Conservation (phyloP, 2,329 filamentous ascomycete species). For the Malbranchea cinnamomea region DNA sequence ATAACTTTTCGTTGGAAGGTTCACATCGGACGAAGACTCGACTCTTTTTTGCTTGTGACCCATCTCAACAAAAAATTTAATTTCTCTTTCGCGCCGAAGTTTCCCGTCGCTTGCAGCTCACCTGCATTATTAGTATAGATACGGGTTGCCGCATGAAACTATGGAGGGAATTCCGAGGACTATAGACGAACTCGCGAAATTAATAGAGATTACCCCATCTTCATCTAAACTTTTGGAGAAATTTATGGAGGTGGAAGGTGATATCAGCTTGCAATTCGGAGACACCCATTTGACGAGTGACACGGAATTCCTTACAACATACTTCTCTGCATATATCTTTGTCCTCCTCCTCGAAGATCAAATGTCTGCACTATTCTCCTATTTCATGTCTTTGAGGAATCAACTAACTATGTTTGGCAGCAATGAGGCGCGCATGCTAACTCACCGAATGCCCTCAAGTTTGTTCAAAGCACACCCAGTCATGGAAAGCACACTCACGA, state of each 20-base stretch:
- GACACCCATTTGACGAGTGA: conserved; percentile 12
- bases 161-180: not conserved
- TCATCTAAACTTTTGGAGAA: conserved; percentile 21
- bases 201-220: conserved; percentile 16
- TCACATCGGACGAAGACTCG: too few relatives aligned
- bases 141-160: not conserved
- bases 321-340: conserved; percentile 26
- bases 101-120: not conserved
- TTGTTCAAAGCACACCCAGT: conserved; percentile 17
- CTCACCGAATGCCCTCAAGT: conserved; percentile 20
- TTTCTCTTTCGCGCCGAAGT: not conserved
- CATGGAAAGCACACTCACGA: conserved; percentile 21
- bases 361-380: conserved; percentile 18
- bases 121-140: not conserved
- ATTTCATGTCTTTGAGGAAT: not conserved
- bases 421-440: conserved; percentile 25
- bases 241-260: conserved; percentile 21
- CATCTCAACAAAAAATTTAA: too few relatives aligned
- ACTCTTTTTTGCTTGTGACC: too few relatives aligned
- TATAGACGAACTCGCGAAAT: conserved; percentile 14
- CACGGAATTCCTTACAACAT: conserved; percentile 19
- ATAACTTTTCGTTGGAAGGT: too few relatives aligned
- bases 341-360: conserved; percentile 25
- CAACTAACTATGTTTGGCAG: conserved; percentile 3
- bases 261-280: conserved; percentile 18